Conservation (phyloP, 73 alveolate genomes). For the Loxodes magnus region DNA sequence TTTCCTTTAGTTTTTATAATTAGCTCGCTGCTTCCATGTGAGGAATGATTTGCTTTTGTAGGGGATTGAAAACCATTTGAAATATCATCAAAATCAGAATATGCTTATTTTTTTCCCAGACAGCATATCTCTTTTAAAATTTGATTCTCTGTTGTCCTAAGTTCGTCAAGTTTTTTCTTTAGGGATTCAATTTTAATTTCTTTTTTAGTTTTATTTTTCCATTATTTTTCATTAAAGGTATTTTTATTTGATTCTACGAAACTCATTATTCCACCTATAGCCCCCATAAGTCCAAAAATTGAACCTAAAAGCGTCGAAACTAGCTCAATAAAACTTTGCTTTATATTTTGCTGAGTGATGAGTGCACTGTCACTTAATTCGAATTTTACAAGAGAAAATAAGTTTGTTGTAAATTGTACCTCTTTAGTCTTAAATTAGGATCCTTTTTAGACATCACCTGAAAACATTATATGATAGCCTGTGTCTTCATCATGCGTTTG, state of each 20-base stretch:
- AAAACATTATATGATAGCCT: neutral
- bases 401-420: neutral
- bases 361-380: neutral
- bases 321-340: neutral
- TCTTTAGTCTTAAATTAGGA: neutral
- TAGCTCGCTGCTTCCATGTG: too few species aligned
- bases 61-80: too few species aligned
- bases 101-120: too few species aligned
- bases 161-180: too few species aligned
- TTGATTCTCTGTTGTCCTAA: too few species aligned
- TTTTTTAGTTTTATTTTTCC: too few species aligned
- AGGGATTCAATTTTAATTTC: too few species aligned
- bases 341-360: neutral
- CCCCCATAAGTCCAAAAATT: conserved; percentile 10
- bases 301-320: conserved; percentile 3
- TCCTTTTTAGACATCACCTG: neutral
- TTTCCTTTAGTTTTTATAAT: too few species aligned
- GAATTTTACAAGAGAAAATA: neutral
- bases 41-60: too few species aligned
- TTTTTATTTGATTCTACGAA: neutral
- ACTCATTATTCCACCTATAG: neutral
- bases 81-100: too few species aligned
- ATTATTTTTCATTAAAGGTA: too few species aligned
- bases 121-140: too few species aligned
- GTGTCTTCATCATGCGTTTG: neutral